Evolutionary conservation across 148 eudicot species (phyloP).

Genomic region (Rhododendron ferrugineum): DNA sequence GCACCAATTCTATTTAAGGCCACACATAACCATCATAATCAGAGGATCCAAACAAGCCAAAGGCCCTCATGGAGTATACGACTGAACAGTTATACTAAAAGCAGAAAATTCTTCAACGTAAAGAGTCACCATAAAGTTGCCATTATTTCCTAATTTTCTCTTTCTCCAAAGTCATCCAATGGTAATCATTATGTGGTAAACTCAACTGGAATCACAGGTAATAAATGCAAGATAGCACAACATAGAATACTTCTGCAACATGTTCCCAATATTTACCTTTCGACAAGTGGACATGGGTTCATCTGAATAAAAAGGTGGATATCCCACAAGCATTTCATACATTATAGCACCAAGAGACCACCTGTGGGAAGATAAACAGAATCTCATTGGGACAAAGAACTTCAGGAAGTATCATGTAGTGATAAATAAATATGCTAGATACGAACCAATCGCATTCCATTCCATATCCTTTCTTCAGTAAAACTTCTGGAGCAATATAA

Average conservation of each 20-base stretch:
- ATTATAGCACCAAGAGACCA: conserved; percentile 99
- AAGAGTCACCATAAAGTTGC: not conserved
- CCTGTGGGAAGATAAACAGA: conserved; percentile 37
- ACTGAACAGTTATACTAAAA: not conserved
- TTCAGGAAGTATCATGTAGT: not conserved
- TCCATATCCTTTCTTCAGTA: conserved; percentile 97
- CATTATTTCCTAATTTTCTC: conserved; percentile 3
- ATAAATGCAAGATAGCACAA: not conserved
- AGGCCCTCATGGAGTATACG: not conserved
- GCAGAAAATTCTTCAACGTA: not conserved
- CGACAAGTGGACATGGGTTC: conserved; percentile 99
- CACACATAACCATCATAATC: not conserved
- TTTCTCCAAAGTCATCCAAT: not conserved
- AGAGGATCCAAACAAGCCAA: not conserved
- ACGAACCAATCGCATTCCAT: conserved; percentile 99
- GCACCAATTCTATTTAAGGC: not conserved
- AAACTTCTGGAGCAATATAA: conserved; percentile 98
- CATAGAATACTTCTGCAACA: not conserved
- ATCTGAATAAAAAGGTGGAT: conserved; percentile 96
- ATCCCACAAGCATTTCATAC: conserved; percentile 99
- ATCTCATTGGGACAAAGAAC: not conserved
- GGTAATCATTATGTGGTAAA: not conserved
- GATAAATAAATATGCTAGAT: conserved; percentile 14
- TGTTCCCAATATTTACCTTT: conserved; percentile 53
- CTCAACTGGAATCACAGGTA: not conserved